Conservation (phyloP, 768 basidiomycete genomes). For the Mycena alexandri region DNA sequence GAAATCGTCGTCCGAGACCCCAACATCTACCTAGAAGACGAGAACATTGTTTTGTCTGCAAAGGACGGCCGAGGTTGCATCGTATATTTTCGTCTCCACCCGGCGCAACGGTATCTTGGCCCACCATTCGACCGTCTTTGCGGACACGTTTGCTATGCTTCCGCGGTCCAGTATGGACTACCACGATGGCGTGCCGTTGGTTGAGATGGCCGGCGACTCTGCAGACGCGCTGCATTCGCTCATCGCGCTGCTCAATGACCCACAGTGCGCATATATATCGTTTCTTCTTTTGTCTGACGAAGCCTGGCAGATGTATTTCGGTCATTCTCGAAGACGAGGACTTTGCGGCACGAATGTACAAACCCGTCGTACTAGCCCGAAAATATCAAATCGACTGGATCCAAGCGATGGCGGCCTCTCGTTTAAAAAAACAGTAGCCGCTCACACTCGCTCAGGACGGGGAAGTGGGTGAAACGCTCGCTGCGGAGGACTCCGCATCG, state of each 20-base stretch:
- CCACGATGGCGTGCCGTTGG: constrained; percentile 24
- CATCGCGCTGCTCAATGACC: constrained; percentile 12
- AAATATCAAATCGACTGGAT: constrained; percentile 31
- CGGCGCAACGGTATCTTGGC: background rate
- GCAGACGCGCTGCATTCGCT: background rate
- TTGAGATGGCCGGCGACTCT: constrained; percentile 16
- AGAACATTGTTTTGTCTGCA: background rate
- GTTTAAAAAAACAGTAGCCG: constrained; percentile 11
- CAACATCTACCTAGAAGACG: background rate
- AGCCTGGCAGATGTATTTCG: background rate
- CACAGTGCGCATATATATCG: constrained; percentile 1
- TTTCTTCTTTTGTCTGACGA: background rate
- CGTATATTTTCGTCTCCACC: constrained; percentile 15
- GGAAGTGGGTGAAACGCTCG: background rate
- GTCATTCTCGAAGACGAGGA: background rate
- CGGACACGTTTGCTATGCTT: constrained; percentile 17
- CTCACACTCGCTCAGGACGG: background rate
- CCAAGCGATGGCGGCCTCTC: constrained; percentile 3
- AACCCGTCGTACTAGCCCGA: constrained; percentile 1
- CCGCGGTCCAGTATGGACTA: background rate
- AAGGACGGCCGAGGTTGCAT: background rate
- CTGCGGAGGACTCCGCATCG: background rate
- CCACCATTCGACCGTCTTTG: constrained; percentile 14
- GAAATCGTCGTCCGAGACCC: background rate
- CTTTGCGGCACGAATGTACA: background rate